A percentile compares a stretch with the other conserved stretches of the same genome.
These are phyloP conservation scores for Tephrocybe sp. DNA, from an alignment of 768 basidiomycete species.

Conservation along the genomic window DNA sequence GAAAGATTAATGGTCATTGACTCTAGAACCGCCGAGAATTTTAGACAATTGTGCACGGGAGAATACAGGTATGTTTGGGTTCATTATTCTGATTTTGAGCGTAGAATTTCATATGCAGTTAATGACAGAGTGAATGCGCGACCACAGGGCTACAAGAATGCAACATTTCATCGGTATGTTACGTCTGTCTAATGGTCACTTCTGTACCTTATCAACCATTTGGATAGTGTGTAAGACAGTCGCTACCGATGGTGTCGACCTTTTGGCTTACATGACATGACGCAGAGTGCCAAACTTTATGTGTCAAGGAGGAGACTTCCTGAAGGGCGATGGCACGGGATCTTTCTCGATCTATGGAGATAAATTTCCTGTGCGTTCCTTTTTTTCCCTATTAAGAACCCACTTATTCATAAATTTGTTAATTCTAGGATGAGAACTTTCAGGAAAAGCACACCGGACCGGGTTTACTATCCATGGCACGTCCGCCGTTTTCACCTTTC, in stretches of 20 bases:
- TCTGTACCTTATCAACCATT: not conserved
- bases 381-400: not conserved
- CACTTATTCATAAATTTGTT: not conserved
- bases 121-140: constrained; percentile 66
- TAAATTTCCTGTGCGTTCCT: constrained; percentile 72
- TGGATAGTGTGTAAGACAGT: constrained; percentile 61
- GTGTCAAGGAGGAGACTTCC: constrained; percentile 98
- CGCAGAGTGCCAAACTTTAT: constrained; percentile 87
- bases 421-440: constrained; percentile 87
- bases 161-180: constrained; percentile 86
- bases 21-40: constrained; percentile 93
- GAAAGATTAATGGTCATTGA: not conserved
- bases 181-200: not conserved
- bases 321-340: constrained; percentile 94
- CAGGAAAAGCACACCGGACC: constrained; percentile 83
- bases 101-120: constrained; percentile 16
- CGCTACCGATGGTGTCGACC: constrained; percentile 1
- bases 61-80: constrained; percentile 71
- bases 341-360: constrained; percentile 97
- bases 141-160: constrained; percentile 88
- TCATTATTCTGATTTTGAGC: not conserved
- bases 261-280: constrained; percentile 12
- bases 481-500: constrained; percentile 9
- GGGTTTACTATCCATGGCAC: constrained; percentile 89
- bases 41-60: constrained; percentile 96